Conservation (phyloP, 2,329 filamentous ascomycete species). For the Fusarium udum region DNA sequence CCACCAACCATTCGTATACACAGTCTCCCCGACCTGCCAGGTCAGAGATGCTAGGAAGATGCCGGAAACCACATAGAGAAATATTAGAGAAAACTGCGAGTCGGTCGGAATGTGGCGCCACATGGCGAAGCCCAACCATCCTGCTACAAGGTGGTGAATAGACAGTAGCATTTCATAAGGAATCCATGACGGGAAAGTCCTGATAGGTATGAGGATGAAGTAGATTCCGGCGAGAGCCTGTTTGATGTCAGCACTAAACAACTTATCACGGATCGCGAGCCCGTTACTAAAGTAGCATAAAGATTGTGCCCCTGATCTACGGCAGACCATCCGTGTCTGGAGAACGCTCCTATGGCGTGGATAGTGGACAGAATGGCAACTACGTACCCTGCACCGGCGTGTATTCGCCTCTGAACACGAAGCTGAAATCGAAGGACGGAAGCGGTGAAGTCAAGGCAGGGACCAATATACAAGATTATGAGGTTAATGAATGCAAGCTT, state of each 20-base stretch:
- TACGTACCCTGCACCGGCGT: constrained; percentile 3
- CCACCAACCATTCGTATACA: neutral
- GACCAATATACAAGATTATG: constrained; percentile 9
- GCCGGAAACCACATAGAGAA: neutral
- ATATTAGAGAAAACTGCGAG: neutral
- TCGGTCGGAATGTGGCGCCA: neutral
- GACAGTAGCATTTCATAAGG: neutral
- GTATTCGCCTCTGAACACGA: neutral
- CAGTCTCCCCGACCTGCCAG: neutral
- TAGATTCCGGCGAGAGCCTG: neutral
- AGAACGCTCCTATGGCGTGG: constrained; percentile 1
- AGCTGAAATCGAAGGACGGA: constrained; percentile 2
- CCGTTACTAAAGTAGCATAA: constrained; percentile 8
- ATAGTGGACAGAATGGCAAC: constrained; percentile 4
- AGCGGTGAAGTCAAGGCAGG: constrained; percentile 9
- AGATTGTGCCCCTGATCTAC: neutral
- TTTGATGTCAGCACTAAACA: neutral
- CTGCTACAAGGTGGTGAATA: neutral
- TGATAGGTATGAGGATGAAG: neutral
- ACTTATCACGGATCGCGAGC: neutral
- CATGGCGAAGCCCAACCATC: neutral
- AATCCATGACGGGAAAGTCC: neutral
- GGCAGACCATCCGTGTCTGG: neutral
- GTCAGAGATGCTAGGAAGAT: neutral
- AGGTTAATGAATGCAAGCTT: constrained; percentile 7